These are phyloP conservation scores for Entomortierella parvispora DNA, from an alignment of 192 early-diverging fungal species.

Conservation along the genomic window DNA sequence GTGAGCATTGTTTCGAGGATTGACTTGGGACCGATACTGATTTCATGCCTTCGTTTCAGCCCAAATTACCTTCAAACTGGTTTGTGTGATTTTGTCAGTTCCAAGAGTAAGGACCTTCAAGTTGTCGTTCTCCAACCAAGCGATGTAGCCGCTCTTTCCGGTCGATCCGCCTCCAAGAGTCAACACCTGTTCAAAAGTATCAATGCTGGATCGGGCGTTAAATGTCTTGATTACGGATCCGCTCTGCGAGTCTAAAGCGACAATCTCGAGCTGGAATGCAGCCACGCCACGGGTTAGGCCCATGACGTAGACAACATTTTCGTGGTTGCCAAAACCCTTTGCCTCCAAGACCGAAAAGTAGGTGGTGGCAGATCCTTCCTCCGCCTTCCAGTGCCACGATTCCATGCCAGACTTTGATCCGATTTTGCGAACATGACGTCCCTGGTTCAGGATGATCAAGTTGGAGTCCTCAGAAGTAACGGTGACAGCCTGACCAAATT, in stretches of 20 bases:
- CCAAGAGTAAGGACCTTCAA: conserved; percentile 51
- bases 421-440: conserved; percentile 44
- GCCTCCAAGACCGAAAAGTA: conserved; percentile 36
- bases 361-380: conserved; percentile 37
- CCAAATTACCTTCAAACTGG: conserved; percentile 14
- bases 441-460: conserved; percentile 43
- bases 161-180: conserved; percentile 43
- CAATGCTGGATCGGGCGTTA: conserved; percentile 34
- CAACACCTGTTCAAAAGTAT: conserved; percentile 22
- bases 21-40: no score
- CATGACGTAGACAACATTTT: conserved; percentile 30
- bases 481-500: conserved; percentile 41
- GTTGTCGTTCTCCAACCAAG: conserved; percentile 47
- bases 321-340: conserved; percentile 26
- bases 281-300: conserved; percentile 40
- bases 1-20: no score
- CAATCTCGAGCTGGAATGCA: conserved; percentile 34
- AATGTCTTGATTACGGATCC: conserved; percentile 38
- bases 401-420: conserved; percentile 33
- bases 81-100: conserved; percentile 20
- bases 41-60: not conserved
- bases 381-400: conserved; percentile 41
- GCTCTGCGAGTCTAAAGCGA: conserved; percentile 34
- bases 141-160: conserved; percentile 39
- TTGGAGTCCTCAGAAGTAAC: conserved; percentile 47